Conservation (phyloP, 257 asterid genomes). For the Forsythia viridissima region DNA sequence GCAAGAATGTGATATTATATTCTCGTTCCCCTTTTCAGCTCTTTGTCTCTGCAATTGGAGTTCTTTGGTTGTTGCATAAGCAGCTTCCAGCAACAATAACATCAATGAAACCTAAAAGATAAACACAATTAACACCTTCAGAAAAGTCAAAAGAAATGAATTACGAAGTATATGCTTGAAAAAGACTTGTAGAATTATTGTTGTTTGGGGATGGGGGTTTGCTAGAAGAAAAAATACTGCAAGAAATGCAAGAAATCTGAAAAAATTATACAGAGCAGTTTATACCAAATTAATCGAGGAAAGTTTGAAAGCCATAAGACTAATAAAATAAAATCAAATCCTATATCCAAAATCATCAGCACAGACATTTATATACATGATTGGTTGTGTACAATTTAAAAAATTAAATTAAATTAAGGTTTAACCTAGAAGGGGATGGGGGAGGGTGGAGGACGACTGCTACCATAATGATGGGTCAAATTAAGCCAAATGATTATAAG, state of each 20-base stretch:
- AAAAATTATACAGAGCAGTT: neutral
- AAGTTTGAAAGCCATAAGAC: constrained; percentile 7
- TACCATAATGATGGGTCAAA: constrained; percentile 8
- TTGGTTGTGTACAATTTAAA: neutral
- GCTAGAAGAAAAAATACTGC: neutral
- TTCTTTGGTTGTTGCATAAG: constrained; percentile 45
- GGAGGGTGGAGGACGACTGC: neutral
- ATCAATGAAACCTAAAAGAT: constrained; percentile 62
- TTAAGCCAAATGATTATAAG: constrained; percentile 3
- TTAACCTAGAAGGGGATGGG: neutral
- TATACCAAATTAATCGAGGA: neutral
- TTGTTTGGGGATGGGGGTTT: neutral
- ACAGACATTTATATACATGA: neutral
- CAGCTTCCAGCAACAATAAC: constrained; percentile 55
- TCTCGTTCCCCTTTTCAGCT: constrained; percentile 41
- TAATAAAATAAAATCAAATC: constrained; percentile 11
- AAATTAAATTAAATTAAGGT: neutral
- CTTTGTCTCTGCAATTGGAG: constrained; percentile 43
- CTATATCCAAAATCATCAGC: constrained; percentile 17
- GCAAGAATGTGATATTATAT: constrained; percentile 67
- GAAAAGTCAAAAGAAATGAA: constrained; percentile 1
- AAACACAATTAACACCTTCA: constrained; percentile 15
- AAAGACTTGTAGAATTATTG: neutral
- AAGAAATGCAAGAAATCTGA: constrained; percentile 7
- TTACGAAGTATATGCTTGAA: neutral